Base-by-base conservation (phyloP, 805 yeast species). In the Ogataea naganishii region DNA sequence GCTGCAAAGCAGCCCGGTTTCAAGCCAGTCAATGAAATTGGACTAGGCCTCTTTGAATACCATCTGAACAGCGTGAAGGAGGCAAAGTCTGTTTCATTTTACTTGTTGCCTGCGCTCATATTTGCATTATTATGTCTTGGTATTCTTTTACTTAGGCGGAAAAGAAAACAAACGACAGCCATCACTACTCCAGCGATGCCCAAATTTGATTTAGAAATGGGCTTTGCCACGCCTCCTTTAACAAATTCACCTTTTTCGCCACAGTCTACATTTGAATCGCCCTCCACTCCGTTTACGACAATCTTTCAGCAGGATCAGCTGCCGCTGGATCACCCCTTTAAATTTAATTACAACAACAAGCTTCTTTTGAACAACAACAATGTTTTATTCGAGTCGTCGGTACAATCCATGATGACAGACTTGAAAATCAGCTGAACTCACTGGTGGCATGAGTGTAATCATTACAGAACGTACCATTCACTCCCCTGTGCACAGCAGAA, bases 31-130 rank as follows among this genome's bases (percentile, higher is more conserved):
- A 41, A 48, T 20, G 52, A 51, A 20, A 32, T 39, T 4, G 62
- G 62, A 4, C 32, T 56, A 12, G 62, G 62, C 0, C 26, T 44
- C 7, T 51, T 37, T 25, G 36, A 43, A 23, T 56, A 55, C 33
- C 27, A 38, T 16, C 39, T 53, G 18, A n/a, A n/a, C n/a, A n/a
- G n/a, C n/a, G n/a, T n/a, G 36, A 20, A 11, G 24, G 26, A 15
- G 11, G 20, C 13, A n/a, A n/a, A n/a, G n/a, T n/a, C n/a, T n/a
- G n/a, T n/a, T n/a, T n/a, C n/a, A n/a, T n/a, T n/a, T n/a, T n/a
- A n/a, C n/a, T n/a, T n/a, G n/a, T n/a, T n/a, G n/a, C n/a, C n/a
- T n/a, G n/a, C n/a, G n/a, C n/a, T n/a, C n/a, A n/a, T n/a, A n/a
- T n/a, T n/a, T n/a, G n/a, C n/a, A n/a, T n/a, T n/a, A n/a, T n/a